phyloP scores from a whole-genome alignment of 371 early-diverging fungal species.

The Mucor piriformis region DNA sequence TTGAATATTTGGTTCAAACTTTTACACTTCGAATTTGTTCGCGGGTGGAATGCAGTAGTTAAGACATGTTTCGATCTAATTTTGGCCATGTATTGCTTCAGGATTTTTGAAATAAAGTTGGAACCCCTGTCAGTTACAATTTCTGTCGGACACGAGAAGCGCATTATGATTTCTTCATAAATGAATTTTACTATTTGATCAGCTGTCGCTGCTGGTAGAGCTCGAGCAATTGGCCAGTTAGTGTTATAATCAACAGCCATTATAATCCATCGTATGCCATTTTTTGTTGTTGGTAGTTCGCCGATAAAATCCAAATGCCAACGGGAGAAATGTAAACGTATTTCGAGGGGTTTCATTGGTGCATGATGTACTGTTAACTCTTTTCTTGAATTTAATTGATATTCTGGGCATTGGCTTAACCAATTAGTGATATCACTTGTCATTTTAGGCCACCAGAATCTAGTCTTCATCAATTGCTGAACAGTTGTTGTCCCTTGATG shows the following conservation, averaged over 20 bases:
- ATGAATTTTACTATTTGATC: slow-evolving; percentile 32
- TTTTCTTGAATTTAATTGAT: slow-evolving; percentile 5
- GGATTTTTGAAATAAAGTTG: slow-evolving; percentile 13
- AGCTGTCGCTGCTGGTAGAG: slow-evolving; percentile 10
- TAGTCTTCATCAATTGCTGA: not conserved
- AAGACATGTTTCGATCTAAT: not conserved
- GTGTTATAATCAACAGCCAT: slow-evolving; percentile 47
- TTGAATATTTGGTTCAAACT: slow-evolving; percentile 23
- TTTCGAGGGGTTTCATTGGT: slow-evolving; percentile 6
- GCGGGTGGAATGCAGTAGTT: not conserved
- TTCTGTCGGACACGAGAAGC: slow-evolving; percentile 27
- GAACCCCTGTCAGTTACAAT: slow-evolving; percentile 30
- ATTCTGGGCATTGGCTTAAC: slow-evolving; percentile 1
- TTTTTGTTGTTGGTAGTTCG: slow-evolving; percentile 21
- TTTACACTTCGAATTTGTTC: slow-evolving; percentile 28
- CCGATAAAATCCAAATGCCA: slow-evolving; percentile 39
- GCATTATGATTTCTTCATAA: slow-evolving; percentile 28
- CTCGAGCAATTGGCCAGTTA: slow-evolving; percentile 41
- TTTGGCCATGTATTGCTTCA: not conserved
- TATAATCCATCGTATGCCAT: slow-evolving; percentile 26
- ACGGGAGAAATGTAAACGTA: slow-evolving; percentile 15
- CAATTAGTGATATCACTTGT: slow-evolving; percentile 7
- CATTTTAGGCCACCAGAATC: slow-evolving; percentile 12
- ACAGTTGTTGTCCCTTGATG: slow-evolving; percentile 17
- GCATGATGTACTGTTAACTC: not conserved